Percentiles rank a stretch among this genome's conserved stretches.
Conservation (phyloP, 768 basidiomycete species). For the Leucosporidium yakuticum region DNA sequence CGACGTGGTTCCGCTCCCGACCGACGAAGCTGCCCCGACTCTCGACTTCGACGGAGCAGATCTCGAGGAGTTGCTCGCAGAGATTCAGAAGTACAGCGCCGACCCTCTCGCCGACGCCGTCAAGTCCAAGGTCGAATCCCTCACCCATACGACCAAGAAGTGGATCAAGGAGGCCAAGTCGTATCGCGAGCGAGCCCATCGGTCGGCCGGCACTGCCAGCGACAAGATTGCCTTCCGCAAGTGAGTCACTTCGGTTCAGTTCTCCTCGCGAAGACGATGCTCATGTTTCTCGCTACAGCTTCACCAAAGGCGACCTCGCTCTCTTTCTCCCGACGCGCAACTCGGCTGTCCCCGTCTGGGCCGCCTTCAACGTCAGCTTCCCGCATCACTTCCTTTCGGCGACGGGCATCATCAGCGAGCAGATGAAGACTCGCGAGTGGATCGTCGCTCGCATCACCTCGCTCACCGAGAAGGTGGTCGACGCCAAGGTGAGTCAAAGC, state of each 20-base stretch:
- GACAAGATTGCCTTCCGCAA: conserved; percentile 95
- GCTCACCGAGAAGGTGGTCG: conserved; percentile 76
- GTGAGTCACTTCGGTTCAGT: conserved; percentile 16
- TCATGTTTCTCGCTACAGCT: conserved; percentile 43
- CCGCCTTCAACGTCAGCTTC: conserved; percentile 96
- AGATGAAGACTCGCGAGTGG: conserved; percentile 83
- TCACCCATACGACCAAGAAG: conserved; percentile 67
- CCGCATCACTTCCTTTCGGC: conserved; percentile 96
- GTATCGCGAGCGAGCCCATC: conserved; percentile 75
- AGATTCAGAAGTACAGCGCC: conserved; percentile 58
- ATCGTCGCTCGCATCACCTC: conserved; percentile 87
- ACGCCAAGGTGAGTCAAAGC: conserved; percentile 57
- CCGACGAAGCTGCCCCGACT: not conserved
- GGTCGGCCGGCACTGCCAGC: conserved; percentile 45
- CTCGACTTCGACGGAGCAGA: conserved; percentile 27
- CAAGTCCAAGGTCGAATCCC: conserved; percentile 52
- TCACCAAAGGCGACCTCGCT: conserved; percentile 88
- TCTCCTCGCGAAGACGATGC: not conserved
- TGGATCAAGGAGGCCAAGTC: conserved; percentile 98
- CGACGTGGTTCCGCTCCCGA: not conserved
- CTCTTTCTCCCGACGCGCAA: conserved; percentile 93
- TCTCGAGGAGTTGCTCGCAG: conserved; percentile 21
- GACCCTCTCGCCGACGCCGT: conserved; percentile 79
- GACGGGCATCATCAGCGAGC: conserved; percentile 76
- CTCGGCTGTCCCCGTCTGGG: conserved; percentile 90